Base-by-base conservation (phyloP, 176 grass and related monocot genomes). In the Puccinellia tenuiflora region DNA sequence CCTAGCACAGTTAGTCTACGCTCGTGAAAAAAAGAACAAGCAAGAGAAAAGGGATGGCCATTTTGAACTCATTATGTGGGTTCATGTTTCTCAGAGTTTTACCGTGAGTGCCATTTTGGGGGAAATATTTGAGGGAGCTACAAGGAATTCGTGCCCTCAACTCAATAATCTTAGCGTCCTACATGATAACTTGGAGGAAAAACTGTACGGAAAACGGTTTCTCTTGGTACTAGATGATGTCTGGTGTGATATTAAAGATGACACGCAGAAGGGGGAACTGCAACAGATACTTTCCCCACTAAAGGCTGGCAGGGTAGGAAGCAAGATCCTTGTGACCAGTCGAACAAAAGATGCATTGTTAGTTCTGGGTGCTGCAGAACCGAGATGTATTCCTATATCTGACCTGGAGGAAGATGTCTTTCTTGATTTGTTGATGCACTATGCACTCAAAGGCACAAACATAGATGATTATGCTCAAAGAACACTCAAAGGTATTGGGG, bases 221-320 rank as follows among this genome's bases (percentile, higher is more conserved):
- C 53, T 90, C 5, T 28, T 90, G 67, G 78, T 86, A 52, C 57
- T 90, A n/a, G 78, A 90, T 79, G 84, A 86, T 90, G 20, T 79
- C 46, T 83, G 52, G 88, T 34, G 20, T 26, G 16, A 76, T 68
- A 21, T 11, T 17, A 35, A 15, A 31, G 31, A 24, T 24, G 20
- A 5, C 17, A 55, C 11, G 6, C 28, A 78, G 34, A 34, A 18
- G 18, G 8, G 24, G 3, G 5, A 73, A 5, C 24, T 73, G 14
- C 33, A 39, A 5, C 34, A 11, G n/a, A 40, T 90, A 33, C n/a
- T 56, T 68, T 70, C 59, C 71, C 72, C 53, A 6, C 24, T 86
- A 26, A 73, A 38, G 33, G 50, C 14, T 68, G 51, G 38, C 1
- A 3, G 48, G 45, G 14, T 1, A 28, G 84, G 88, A 57, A 90